Conservation (phyloP, 2,329 filamentous ascomycete genomes). For the Alternaria postmessia region DNA sequence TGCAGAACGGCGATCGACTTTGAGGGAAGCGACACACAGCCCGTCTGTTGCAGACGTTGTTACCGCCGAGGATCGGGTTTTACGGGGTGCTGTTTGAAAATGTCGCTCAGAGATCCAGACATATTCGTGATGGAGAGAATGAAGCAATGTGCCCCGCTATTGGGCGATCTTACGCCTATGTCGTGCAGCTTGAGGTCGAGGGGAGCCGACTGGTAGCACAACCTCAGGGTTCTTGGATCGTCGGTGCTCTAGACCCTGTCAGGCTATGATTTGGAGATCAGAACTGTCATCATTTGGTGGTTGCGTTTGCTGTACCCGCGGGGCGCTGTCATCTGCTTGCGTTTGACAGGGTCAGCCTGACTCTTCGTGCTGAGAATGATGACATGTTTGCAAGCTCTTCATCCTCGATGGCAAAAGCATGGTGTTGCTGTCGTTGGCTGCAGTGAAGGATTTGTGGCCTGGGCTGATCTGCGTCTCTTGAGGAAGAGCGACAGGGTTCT, state of each 20-base stretch:
- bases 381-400: not conserved
- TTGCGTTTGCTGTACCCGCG: constrained; percentile 2
- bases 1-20: not conserved
- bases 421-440: constrained; percentile 1
- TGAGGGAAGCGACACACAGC: not conserved
- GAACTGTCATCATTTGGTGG: constrained; percentile 5
- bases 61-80: not conserved
- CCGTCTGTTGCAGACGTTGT: not conserved
- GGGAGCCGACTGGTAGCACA: constrained; percentile 5
- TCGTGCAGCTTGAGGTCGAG: constrained; percentile 6
- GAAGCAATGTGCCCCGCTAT: constrained; percentile 3
- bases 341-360: not conserved
- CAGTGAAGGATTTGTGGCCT: not conserved
- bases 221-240: constrained; percentile 13
- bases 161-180: not conserved
- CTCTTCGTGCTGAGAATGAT: not conserved
- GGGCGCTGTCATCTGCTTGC: constrained; percentile 9
- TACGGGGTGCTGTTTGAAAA: not conserved
- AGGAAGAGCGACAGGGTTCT: constrained; percentile 9
- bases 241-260: constrained; percentile 13
- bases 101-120: not conserved
- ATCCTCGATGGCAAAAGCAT: not conserved
- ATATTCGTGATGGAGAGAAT: not conserved
- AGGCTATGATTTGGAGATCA: constrained; percentile 2
- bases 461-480: constrained; percentile 12